phyloP scores from a whole-genome alignment of 1,284 basidiomycete genomes.

The Cryptococcus sp. region DNA sequence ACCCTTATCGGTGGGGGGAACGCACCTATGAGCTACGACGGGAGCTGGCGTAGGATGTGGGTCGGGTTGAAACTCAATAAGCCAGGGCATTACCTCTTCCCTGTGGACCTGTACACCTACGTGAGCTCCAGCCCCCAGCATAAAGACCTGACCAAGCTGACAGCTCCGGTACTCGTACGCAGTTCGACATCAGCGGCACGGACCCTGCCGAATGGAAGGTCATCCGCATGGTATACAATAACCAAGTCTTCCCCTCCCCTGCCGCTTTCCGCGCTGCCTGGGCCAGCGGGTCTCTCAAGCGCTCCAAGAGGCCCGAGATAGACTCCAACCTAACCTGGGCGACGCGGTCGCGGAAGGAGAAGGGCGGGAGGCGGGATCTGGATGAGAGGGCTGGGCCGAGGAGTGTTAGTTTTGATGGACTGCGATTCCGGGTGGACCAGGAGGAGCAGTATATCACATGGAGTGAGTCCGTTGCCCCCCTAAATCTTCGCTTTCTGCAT shows the following conservation, averaged over 20 bases:
- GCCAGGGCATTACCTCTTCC: conserved; percentile 53
- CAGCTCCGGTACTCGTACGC: conserved; percentile 49
- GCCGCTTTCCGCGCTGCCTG: conserved; percentile 58
- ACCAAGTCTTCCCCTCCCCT: conserved; percentile 56
- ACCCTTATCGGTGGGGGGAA: conserved; percentile 4
- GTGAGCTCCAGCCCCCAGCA: conserved; percentile 3
- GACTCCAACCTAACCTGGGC: conserved; percentile 34
- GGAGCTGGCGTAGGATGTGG: conserved; percentile 55
- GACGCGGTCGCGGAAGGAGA: conserved; percentile 51
- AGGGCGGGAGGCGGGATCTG: conserved; percentile 53
- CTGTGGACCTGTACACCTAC: conserved; percentile 53
- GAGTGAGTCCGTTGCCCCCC: conserved; percentile 46
- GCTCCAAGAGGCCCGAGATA: conserved; percentile 46
- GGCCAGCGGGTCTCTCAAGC: conserved; percentile 56
- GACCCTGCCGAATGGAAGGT: conserved; percentile 57
- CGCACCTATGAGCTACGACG: conserved; percentile 53
- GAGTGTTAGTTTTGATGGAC: conserved; percentile 59
- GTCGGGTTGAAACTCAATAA: conserved; percentile 18
- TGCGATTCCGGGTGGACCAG: conserved; percentile 59
- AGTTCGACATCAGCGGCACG: conserved; percentile 60
- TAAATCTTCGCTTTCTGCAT: not conserved
- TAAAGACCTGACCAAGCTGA: not conserved
- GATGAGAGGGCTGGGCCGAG: conserved; percentile 63
- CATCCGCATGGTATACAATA: conserved; percentile 60
- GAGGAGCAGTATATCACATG: conserved; percentile 59